phyloP scores from a whole-genome alignment of 257 asterid genomes.

The Jacaranda mimosifolia region DNA sequence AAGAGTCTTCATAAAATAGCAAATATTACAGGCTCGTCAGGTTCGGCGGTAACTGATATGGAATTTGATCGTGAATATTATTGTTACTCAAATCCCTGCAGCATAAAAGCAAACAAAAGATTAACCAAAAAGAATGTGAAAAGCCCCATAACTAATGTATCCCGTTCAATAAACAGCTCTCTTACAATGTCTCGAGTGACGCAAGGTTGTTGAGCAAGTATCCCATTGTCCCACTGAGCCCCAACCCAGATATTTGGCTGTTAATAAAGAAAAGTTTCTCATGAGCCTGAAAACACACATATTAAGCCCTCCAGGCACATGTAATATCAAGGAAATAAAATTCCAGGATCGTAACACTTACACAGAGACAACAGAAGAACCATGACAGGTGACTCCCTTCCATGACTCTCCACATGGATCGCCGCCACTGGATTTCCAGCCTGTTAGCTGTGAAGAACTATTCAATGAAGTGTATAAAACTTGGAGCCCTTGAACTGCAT shows the following conservation, averaged over 20 bases:
- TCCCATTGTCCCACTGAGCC: slow-evolving; percentile 88
- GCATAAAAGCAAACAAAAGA: slow-evolving; percentile 27
- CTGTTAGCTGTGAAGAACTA: slow-evolving; percentile 76
- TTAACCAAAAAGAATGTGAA: slow-evolving; percentile 5
- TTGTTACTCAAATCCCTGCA: slow-evolving; percentile 96
- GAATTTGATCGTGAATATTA: slow-evolving; percentile 71
- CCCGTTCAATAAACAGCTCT: slow-evolving; percentile 26
- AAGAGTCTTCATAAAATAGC: slow-evolving; percentile 28
- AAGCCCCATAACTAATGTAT: background rate
- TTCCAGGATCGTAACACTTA: slow-evolving; percentile 51
- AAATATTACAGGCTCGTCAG: slow-evolving; percentile 84
- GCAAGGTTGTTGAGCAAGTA: slow-evolving; percentile 75
- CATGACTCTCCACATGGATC: slow-evolving; percentile 98
- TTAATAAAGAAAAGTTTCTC: slow-evolving; percentile 41
- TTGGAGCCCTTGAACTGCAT: slow-evolving; percentile 91
- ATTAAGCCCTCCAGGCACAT: slow-evolving; percentile 24
- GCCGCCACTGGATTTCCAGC: slow-evolving; percentile 88
- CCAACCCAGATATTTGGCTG: slow-evolving; percentile 85
- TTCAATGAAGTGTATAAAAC: slow-evolving; percentile 78
- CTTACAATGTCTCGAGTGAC: slow-evolving; percentile 85
- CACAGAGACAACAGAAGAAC: slow-evolving; percentile 83
- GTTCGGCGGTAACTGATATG: slow-evolving; percentile 88
- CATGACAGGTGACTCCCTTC: slow-evolving; percentile 86
- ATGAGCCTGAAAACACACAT: slow-evolving; percentile 16
- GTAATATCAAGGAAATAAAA: slow-evolving; percentile 14